These are phyloP conservation scores for Decorospora gaudefroyi DNA, from an alignment of 2,329 filamentous ascomycete species.

Conservation along the genomic window DNA sequence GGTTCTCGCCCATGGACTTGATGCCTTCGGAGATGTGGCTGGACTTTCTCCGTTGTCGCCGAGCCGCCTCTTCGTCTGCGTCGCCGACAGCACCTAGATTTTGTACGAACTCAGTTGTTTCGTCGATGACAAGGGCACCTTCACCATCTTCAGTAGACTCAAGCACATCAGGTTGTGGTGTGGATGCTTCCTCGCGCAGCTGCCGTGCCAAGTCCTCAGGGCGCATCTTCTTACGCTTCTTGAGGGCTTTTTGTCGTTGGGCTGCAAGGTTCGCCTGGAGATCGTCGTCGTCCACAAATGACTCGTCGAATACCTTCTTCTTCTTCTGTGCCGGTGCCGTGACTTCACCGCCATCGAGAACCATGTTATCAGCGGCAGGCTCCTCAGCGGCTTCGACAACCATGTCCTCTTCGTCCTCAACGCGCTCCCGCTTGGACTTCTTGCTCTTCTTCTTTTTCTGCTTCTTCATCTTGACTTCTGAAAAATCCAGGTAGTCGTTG, in stretches of 20 bases:
- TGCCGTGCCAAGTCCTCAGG: slow-evolving; percentile 87
- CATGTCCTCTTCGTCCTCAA: slow-evolving; percentile 64
- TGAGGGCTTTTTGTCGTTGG: slow-evolving; percentile 82
- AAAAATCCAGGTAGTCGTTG: slow-evolving; percentile 87
- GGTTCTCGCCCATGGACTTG: slow-evolving; percentile 31
- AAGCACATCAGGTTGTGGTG: slow-evolving; percentile 52
- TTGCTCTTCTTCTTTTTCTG: slow-evolving; percentile 42
- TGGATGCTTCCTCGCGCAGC: slow-evolving; percentile 66
- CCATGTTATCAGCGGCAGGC: slow-evolving; percentile 61
- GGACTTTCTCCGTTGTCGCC: slow-evolving; percentile 56
- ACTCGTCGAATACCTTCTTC: slow-evolving; percentile 69
- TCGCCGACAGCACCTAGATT: slow-evolving; percentile 64
- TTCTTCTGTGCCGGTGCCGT: slow-evolving; percentile 54
- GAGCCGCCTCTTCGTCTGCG: slow-evolving; percentile 40
- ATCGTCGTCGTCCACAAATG: slow-evolving; percentile 88
- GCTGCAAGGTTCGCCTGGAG: slow-evolving; percentile 81
- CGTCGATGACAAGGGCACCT: slow-evolving; percentile 87
- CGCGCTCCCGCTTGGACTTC: slow-evolving; percentile 38
- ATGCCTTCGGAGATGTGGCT: slow-evolving; percentile 34
- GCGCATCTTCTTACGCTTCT: slow-evolving; percentile 85
- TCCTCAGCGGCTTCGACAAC: slow-evolving; percentile 48
- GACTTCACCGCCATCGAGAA: slow-evolving; percentile 63
- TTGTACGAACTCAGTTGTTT: slow-evolving; percentile 92
- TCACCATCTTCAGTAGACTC: slow-evolving; percentile 64
- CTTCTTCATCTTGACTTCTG: slow-evolving; percentile 86